Percentiles rank a stretch among this genome's conserved stretches.
phyloP scores from a whole-genome alignment of 2,329 filamentous ascomycete species.

The Aspergillus sp. region DNA sequence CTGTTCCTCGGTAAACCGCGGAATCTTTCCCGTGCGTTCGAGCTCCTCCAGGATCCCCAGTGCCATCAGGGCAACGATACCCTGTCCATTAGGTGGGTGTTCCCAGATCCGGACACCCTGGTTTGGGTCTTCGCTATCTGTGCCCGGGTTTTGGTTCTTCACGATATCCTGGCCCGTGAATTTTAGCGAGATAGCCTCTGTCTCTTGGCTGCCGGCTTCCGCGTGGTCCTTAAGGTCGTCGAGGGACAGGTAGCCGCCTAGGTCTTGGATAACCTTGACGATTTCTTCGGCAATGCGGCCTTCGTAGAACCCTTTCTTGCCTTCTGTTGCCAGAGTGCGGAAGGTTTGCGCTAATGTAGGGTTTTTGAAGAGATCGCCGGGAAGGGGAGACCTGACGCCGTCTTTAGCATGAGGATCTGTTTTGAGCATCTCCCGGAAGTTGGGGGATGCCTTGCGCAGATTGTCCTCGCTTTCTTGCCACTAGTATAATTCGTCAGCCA shows the following conservation, averaged over 20 bases:
- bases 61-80: conserved; percentile 89
- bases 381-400: conserved; percentile 63
- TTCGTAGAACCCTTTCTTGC: conserved; percentile 85
- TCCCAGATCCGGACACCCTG: conserved; percentile 77
- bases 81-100: conserved; percentile 92
- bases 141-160: conserved; percentile 38
- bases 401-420: conserved; percentile 57
- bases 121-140: conserved; percentile 33
- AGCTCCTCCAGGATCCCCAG: conserved; percentile 84
- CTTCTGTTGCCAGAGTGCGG: conserved; percentile 64
- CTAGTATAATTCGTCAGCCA: conserved; percentile 37
- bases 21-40: conserved; percentile 66
- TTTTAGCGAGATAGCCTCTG: conserved; percentile 73
- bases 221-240: conserved; percentile 75
- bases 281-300: conserved; percentile 75
- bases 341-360: conserved; percentile 75
- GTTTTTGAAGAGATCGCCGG: conserved; percentile 86
- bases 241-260: conserved; percentile 68
- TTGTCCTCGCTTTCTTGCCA: conserved; percentile 60
- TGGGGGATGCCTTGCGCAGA: conserved; percentile 69
- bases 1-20: conserved; percentile 58
- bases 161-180: conserved; percentile 60
- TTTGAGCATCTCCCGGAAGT: conserved; percentile 81
- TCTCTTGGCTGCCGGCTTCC: conserved; percentile 64
- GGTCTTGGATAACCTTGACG: conserved; percentile 65